These are phyloP conservation scores for Boletus barrowsii DNA, from an alignment of 768 basidiomycete genomes.

Conservation along the genomic window DNA sequence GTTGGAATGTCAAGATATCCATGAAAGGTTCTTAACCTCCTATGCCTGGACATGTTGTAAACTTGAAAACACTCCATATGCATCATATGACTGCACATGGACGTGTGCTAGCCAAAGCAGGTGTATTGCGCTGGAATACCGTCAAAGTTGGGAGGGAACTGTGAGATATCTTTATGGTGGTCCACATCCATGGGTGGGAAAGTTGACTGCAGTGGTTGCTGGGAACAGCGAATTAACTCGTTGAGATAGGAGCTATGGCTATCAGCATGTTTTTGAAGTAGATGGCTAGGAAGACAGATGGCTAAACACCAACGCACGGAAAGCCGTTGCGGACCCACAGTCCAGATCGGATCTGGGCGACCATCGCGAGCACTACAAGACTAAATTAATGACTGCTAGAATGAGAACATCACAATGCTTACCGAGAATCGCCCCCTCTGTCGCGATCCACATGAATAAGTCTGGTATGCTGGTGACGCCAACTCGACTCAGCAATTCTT, in stretches of 20 bases:
- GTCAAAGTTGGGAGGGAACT: conserved; percentile 64
- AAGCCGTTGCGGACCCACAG: conserved; percentile 98
- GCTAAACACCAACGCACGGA: conserved; percentile 64
- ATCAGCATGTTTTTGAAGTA: conserved; percentile 77
- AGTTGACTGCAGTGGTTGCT: conserved; percentile 29
- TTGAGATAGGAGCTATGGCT: conserved; percentile 57
- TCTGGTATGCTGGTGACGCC: conserved; percentile 57
- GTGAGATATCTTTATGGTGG: conserved; percentile 26
- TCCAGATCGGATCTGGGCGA: conserved; percentile 91
- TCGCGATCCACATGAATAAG: conserved; percentile 57
- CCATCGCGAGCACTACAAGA: conserved; percentile 75
- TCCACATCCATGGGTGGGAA: conserved; percentile 30
- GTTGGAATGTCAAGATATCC: not conserved
- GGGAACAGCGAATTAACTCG: conserved; percentile 57
- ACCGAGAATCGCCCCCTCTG: conserved; percentile 73
- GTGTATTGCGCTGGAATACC: conserved; percentile 69
- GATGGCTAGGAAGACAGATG: conserved; percentile 67
- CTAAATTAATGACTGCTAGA: not conserved
- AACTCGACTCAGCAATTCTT: conserved; percentile 47
- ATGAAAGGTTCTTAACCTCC: not conserved
- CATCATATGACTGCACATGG: conserved; percentile 96
- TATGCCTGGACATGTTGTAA: conserved; percentile 63
- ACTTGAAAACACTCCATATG: conserved; percentile 92
- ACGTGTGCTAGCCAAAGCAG: conserved; percentile 81
- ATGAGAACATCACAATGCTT: conserved; percentile 22